Evolutionary conservation across 2,329 filamentous ascomycete species (phyloP).

Genomic region (Aspergillus phoenicis): DNA sequence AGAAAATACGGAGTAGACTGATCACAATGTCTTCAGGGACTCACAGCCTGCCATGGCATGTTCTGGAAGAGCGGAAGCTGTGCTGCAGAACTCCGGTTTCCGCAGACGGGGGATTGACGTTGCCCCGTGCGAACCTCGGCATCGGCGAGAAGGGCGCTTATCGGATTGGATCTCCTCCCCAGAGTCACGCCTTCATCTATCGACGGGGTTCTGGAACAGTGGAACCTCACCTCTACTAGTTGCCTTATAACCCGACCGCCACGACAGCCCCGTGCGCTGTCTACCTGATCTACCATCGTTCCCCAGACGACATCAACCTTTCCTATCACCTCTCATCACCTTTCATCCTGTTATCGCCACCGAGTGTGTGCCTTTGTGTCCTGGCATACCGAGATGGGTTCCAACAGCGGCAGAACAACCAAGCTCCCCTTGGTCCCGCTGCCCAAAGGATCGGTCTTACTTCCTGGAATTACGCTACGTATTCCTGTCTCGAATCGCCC

Average conservation of each 20-base stretch:
- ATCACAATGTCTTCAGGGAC: background rate
- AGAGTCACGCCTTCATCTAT: conserved; percentile 32
- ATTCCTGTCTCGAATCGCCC: conserved; percentile 81
- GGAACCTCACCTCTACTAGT: conserved; percentile 21
- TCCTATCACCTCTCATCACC: background rate
- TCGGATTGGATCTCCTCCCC: conserved; percentile 32
- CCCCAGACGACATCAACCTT: background rate
- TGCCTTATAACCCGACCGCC: conserved; percentile 18
- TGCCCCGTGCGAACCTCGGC: conserved; percentile 35
- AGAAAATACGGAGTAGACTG: background rate
- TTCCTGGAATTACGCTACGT: conserved; percentile 82
- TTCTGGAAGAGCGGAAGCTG: background rate
- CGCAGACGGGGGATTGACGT: background rate
- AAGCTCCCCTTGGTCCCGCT: conserved; percentile 78
- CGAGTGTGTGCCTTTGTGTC: background rate
- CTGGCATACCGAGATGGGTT: conserved; percentile 35
- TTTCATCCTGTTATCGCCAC: background rate
- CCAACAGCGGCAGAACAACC: conserved; percentile 41
- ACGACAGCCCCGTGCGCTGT: conserved; percentile 5
- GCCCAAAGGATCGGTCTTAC: conserved; percentile 75
- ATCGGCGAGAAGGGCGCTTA: conserved; percentile 34
- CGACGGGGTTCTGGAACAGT: conserved; percentile 34
- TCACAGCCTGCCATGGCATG: background rate
- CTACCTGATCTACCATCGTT: background rate
- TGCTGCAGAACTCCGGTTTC: background rate